Percentiles rank a stretch among this genome's conserved stretches.
Conservation (phyloP, 2,329 filamentous ascomycete genomes). For the Diplodia mutila region DNA sequence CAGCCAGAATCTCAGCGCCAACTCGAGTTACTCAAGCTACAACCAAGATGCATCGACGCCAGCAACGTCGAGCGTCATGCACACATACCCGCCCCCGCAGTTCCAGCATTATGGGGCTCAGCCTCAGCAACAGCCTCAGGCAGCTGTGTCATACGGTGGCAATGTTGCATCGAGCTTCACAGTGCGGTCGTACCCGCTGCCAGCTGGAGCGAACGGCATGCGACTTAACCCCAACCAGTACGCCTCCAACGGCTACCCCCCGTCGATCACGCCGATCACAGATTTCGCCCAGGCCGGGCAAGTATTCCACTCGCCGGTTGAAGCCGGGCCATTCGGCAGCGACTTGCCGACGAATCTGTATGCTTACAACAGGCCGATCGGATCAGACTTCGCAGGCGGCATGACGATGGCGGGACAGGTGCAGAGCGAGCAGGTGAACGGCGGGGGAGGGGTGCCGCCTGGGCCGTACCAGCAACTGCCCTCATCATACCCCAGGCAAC, state of each 20-base stretch:
- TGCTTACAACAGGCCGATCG: conserved; percentile 31
- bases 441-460: not conserved
- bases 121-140: conserved; percentile 10
- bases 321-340: conserved; percentile 27
- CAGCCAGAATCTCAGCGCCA: conserved; percentile 27
- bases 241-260: not conserved
- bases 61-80: conserved; percentile 36
- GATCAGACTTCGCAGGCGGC: not conserved
- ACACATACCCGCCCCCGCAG: conserved; percentile 45
- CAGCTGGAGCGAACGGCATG: conserved; percentile 37
- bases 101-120: conserved; percentile 4
- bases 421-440: conserved; percentile 32
- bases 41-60: not conserved
- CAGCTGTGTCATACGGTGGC: conserved; percentile 28
- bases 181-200: conserved; percentile 41
- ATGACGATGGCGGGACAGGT: conserved; percentile 27
- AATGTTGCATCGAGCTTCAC: conserved; percentile 32
- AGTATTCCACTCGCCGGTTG: conserved; percentile 43
- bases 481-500: conserved; percentile 34
- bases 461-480: conserved; percentile 38
- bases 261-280: conserved; percentile 28
- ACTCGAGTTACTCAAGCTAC: conserved; percentile 9
- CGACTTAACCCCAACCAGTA: conserved; percentile 22
- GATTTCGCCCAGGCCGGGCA: conserved; percentile 27
- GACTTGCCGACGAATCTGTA: conserved; percentile 33